Evolutionary conservation across 208 protist genomes (phyloP), one percentile per base, ranked within the genome.

Genomic region (Acanthamoeba triangularis): DNA sequence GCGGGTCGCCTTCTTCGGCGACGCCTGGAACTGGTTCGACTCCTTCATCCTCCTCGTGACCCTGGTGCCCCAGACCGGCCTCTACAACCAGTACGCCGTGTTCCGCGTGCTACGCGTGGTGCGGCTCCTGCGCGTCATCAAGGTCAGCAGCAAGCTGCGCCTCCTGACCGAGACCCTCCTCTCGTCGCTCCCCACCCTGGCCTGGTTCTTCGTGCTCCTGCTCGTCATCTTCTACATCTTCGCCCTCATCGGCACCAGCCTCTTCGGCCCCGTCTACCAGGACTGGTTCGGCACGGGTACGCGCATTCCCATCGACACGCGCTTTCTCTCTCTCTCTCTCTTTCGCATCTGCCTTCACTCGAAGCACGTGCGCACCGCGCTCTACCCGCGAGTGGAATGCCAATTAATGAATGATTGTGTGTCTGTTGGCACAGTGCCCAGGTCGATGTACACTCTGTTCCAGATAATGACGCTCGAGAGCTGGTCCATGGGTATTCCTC

Each of bases 161-260:
- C 74, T 82, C 20, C 74, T 82, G 37, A 82, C 74, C 35, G 74
- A 82, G 74, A 82, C 74, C 10, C 44, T 82, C 28, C 74, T 82
- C 33, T 44, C 35, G 6, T 82, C 74, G 74, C 74, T 82, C 37
- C 74, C 74, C 30, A 82, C 74, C 20, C 74, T 82, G 37, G 74
- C 74, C 37, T 82, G 74, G 74, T 82, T 82, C 74, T 82, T 82
- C 44, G 74, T 52, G 74, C 44, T 82, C 28, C 44, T 82, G 10
- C 74, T 82, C 41, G 74, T 82, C 74, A 82, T 82, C 74, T 82
- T 82, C 74, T 82, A 82, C 74, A 82, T 82, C 33, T 82, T 82
- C 30, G 74, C 74, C 3, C 74, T 82, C 74, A 82, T 82, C 44
- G 74, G 74, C 74, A 82, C 74, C 41, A 52, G 35, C 33, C 74